Conservation (phyloP, 805 yeast species). For the Ogataea angusta region DNA sequence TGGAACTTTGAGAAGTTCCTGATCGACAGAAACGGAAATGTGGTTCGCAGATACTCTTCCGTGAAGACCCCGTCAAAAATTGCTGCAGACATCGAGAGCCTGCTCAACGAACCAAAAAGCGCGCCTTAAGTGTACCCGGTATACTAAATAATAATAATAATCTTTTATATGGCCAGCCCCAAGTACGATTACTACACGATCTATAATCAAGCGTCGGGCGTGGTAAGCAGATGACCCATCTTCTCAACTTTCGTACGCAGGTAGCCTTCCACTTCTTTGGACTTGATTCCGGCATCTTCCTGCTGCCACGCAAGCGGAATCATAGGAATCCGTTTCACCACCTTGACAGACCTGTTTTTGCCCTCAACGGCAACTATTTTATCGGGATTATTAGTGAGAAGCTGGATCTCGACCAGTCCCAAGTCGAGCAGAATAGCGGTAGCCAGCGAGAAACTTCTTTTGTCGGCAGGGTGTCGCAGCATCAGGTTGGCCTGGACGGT, state of each 20-base stretch:
- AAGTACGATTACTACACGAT: background rate
- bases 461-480: constrained; percentile 96
- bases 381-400: constrained; percentile 94
- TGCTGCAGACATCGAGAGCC: constrained; percentile 54
- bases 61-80: constrained; percentile 63
- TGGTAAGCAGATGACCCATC: constrained; percentile 89
- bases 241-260: constrained; percentile 90
- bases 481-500: constrained; percentile 94
- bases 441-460: constrained; percentile 89
- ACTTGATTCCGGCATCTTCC: constrained; percentile 60
- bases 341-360: constrained; percentile 65
- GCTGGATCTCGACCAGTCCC: constrained; percentile 65
- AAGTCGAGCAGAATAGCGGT: constrained; percentile 88
- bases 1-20: constrained; percentile 65
- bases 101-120: constrained; percentile 37
- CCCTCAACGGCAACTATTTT: constrained; percentile 95
- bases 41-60: constrained; percentile 53
- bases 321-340: constrained; percentile 92
- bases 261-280: constrained; percentile 89
- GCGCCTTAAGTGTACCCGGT: background rate
- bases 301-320: constrained; percentile 89
- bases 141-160: background rate
- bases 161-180: background rate
- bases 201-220: constrained; percentile 21
- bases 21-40: constrained; percentile 52